Evolutionary conservation across 768 basidiomycete genomes (phyloP), one percentile per base, ranked within the genome.

Genomic region (Mycena leptocephala): DNA sequence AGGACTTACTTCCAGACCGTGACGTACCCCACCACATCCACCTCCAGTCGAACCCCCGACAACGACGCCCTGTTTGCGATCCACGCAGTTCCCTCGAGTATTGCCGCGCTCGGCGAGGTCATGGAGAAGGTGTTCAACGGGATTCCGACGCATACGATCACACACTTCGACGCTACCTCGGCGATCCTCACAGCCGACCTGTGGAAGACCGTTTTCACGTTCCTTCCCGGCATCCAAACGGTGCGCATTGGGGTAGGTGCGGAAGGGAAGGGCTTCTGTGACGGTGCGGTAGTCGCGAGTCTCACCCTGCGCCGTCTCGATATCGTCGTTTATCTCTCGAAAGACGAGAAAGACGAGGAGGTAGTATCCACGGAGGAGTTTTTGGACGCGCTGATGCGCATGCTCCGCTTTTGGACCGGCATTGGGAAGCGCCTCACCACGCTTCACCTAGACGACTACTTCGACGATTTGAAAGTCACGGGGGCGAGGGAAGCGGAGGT

Each of bases 301-400:
- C 58, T 61, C 58, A 61, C 33, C 32, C 58, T 37, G 58, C 58
- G 58, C 58, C 58, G 58, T 61, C 58, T 61, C 58, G 58, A 37
- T 37, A 37, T 33, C 33, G 58, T 33, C 58, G 58, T 61, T 61
- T 20, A 61, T 37, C 58, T 61, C 55, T 56, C 55, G 55, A 56
- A 56, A 37, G 58, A 61, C 58, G 58, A 61, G 58, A 56, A 56
- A 37, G 58, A 61, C 58, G 58, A 61, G 58, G 55, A 56, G 55
- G 55, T 56, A 56, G 55, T 56, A 56, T 37, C 58, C 32, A 61
- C 33, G 58, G 58, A 33, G 58, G 33, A 37, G 58, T 61, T 61
- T 61, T 61, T 61, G 32, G 33, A 33, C 32, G n/a, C 58, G 58
- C 58, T 61, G 58, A 33, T 61, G 30, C 32, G 58, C 32, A 33